Evolutionary conservation across 208 protist species (phyloP), one percentile per base, ranked within the genome.

Genomic region (Trypanosoma boissoni): DNA sequence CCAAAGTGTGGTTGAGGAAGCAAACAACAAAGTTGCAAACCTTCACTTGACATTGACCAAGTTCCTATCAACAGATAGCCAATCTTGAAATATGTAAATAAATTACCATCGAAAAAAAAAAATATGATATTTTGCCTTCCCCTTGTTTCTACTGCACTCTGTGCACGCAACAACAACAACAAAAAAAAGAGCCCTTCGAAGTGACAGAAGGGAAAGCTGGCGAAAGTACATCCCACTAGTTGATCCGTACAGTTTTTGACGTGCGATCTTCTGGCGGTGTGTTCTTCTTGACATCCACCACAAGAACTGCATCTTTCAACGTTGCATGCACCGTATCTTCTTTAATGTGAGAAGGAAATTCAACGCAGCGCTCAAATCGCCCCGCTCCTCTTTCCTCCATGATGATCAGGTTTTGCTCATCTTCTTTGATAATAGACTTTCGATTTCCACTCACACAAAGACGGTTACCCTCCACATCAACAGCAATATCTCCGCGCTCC

Each of bases 361-460:
- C 69, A 34, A 94, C 73, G 65, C 86, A 94, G 26, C 86, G 82
- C 64, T 90, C 78, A 56, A 94, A 94, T 16, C 76, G 63, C 14
- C 83, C 82, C 37, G 32, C 28, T 0, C 75, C 78, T 43, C 86
- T 83, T 68, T 94, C 86, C 1, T 56, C 52, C 21, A 88, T 51
- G 37, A 83, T 32, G 14, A 29, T 16, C 16, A 42, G 53, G 20
- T 68, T 49, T 31, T 74, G 55, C 32, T 74, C 74, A 36, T 78
- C 77, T 34, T 82, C 66, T 7, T 36, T 32, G 18, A 65, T 6
- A 18, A 68, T 46, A 5, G 53, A 55, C 24, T 64, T 55, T n/a
- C 86, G 82, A 16, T 75, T 81, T n/a, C 86, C 86, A 23, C 78
- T 63, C 49, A 93, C 78, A 63, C 84, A 92, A 39, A 94, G 41